A percentile compares a stretch with the other conserved stretches of the same genome.
phyloP scores from a whole-genome alignment of 805 yeast species.

The Nakazawaea anatomiae region DNA sequence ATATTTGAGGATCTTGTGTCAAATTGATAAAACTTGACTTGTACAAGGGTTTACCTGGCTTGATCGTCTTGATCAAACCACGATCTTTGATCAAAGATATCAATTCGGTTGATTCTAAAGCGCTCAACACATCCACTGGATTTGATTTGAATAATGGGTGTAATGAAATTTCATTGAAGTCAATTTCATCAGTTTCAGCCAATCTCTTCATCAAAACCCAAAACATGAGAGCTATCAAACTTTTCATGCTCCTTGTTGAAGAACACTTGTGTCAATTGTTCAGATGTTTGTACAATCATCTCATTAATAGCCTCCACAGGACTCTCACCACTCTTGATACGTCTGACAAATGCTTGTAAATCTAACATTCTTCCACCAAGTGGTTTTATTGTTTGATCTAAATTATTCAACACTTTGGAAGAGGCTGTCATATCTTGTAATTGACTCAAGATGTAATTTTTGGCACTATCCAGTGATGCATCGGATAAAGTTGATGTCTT shows the following conservation, averaged over 20 bases:
- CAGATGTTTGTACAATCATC: constrained; percentile 79
- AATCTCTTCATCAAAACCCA: constrained; percentile 76
- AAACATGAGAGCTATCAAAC: constrained; percentile 77
- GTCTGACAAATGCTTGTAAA: constrained; percentile 81
- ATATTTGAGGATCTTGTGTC: constrained; percentile 48
- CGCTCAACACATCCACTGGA: constrained; percentile 51
- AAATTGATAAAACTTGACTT: constrained; percentile 72
- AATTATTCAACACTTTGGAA: constrained; percentile 23
- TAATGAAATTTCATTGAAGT: constrained; percentile 45
- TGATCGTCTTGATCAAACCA: constrained; percentile 62
- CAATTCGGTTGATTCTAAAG: constrained; percentile 76
- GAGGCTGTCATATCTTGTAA: constrained; percentile 24
- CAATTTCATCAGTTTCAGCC: constrained; percentile 39
- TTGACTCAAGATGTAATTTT: constrained; percentile 59
- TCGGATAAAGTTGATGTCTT: constrained; percentile 71
- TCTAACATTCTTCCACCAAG: constrained; percentile 95
- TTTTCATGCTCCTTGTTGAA: constrained; percentile 32
- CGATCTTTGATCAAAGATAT: constrained; percentile 67
- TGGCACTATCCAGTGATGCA: constrained; percentile 69
- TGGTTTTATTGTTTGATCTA: constrained; percentile 60
- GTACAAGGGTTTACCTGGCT: constrained; percentile 81
- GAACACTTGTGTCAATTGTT: constrained; percentile 82
- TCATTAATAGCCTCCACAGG: constrained; percentile 72
- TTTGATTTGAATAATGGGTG: constrained; percentile 55
- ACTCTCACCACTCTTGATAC: constrained; percentile 82